Base-by-base conservation (phyloP, 2,329 filamentous ascomycete species). In the Nemania diffusa region DNA sequence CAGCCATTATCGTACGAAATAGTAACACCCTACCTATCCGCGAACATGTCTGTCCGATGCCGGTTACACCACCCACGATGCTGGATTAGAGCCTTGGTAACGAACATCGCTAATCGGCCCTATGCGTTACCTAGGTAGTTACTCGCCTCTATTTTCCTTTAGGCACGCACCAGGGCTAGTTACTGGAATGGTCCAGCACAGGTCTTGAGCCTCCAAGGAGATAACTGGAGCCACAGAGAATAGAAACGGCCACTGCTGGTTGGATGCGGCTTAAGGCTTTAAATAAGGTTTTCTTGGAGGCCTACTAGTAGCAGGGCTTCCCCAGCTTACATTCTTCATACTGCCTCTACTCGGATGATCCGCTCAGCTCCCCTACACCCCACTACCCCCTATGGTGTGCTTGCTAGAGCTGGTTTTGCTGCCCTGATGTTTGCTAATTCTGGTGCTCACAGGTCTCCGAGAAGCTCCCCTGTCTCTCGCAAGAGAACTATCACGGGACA, bases 241-340 rank as follows among this genome's bases (percentile, higher is more conserved):
- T 22, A 63, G 29, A 17, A 57, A 51, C 22, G 42, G 34, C 22
- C 17, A 17, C 44, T 4, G 27, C 46, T 11, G 22, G 26, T 46
- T 13, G 40, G 37, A 46, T 48, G 24, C 34, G n/a, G 17, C 52
- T 42, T 17, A 51, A 24, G 29, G 27, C 44, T 20, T 17, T 24
- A 29, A 40, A 63, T 63, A 63, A 63, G 52, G 60, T 63, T 63
- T 62, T 42, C 32, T 42, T 29, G 24, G 52, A 15, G 7, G 42
- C 40, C 42, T 50, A 48, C 15, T 50, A 11, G 42, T 57, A 55
- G 20, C 58, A 53, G 52, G 52, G 42, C 22, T 57, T 62, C 46
- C 60, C 60, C 22, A 17, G 29, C 46, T 27, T 22, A 13, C 20
- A 13, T 42, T n/a, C 8, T 27, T 8, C 51, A 24, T 27, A 17